Conservation (phyloP, 2,329 filamentous ascomycete genomes). For the Aspergillus pseudotamarii region DNA sequence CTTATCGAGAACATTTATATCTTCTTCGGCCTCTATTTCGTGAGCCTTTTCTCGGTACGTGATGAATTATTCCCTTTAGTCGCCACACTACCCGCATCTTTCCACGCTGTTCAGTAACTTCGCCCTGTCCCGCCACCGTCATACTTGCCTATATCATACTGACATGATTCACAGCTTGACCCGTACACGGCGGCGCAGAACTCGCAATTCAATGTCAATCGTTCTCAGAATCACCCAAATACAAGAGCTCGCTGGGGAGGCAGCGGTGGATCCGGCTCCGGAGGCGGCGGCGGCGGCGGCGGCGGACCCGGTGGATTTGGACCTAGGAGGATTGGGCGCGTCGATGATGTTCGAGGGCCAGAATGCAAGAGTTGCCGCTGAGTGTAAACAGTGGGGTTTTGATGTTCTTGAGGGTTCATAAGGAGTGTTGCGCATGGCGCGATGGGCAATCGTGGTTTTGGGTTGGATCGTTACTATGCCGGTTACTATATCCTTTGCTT, state of each 20-base stretch:
- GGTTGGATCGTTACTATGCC: not conserved
- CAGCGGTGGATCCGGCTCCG: slow-evolving; percentile 23
- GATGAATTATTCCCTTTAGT: not conserved
- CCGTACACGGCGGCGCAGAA: slow-evolving; percentile 49
- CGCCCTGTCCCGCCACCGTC: not conserved
- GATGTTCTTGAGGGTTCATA: not conserved
- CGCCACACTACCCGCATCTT: no score
- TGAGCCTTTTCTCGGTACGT: slow-evolving; percentile 52
- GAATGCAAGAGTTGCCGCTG: slow-evolving; percentile 48
- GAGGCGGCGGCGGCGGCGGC: slow-evolving; percentile 31
- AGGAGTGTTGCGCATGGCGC: not conserved
- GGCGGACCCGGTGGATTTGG: slow-evolving; percentile 32
- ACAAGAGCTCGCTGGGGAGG: slow-evolving; percentile 30
- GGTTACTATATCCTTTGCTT: no score
- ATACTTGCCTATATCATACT: slow-evolving; percentile 8
- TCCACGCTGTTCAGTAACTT: no score
- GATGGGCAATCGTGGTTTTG: not conserved
- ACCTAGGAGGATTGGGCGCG: slow-evolving; percentile 45
- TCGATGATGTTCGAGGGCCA: slow-evolving; percentile 53
- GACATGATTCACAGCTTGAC: slow-evolving; percentile 41
- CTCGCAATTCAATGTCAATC: slow-evolving; percentile 49
- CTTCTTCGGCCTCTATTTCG: slow-evolving; percentile 53
- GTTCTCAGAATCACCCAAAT: slow-evolving; percentile 28
- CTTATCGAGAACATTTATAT: slow-evolving; percentile 47
- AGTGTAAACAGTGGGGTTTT: slow-evolving; percentile 2